Conservation (phyloP, 2,329 filamentous ascomycete genomes). For the Apiospora pterosperma region DNA sequence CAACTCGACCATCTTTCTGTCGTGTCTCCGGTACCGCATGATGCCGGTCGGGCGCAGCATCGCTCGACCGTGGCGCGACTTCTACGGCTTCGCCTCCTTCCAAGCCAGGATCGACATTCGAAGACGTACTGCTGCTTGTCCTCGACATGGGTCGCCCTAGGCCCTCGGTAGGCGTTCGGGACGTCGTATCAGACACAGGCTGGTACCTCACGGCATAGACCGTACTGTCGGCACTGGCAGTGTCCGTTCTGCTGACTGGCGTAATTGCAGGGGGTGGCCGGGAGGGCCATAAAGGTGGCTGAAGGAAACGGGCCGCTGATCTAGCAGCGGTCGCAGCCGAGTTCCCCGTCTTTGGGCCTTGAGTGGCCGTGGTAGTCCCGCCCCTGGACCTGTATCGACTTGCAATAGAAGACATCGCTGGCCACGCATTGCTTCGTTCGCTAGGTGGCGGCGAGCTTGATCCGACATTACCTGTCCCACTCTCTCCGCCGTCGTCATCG, state of each 20-base stretch:
- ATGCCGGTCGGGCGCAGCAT: not conserved
- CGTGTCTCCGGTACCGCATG: not conserved
- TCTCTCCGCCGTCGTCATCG: conserved; percentile 28
- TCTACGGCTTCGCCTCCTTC: not conserved
- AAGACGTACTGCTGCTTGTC: conserved; percentile 30
- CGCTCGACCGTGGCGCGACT: not conserved
- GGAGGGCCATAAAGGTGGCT: conserved; percentile 52
- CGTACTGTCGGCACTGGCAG: conserved; percentile 61
- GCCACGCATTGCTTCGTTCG: conserved; percentile 34
- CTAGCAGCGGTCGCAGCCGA: conserved; percentile 17
- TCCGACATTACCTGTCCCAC: conserved; percentile 18
- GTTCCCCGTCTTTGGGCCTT: conserved; percentile 7
- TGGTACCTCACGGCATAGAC: conserved; percentile 62
- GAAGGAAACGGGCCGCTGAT: conserved; percentile 33
- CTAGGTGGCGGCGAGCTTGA: conserved; percentile 15
- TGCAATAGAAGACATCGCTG: conserved; percentile 36
- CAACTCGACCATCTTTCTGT: conserved; percentile 5
- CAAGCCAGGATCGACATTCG: conserved; percentile 9
- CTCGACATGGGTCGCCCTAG: conserved; percentile 30
- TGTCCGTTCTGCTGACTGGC: conserved; percentile 59
- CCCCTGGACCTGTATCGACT: conserved; percentile 31
- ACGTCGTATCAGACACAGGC: conserved; percentile 49
- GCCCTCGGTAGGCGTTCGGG: conserved; percentile 39
- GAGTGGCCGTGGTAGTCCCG: conserved; percentile 8
- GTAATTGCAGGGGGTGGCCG: conserved; percentile 53